phyloP scores from a whole-genome alignment of 1,284 basidiomycete species.

The Puccinia novopanici region DNA sequence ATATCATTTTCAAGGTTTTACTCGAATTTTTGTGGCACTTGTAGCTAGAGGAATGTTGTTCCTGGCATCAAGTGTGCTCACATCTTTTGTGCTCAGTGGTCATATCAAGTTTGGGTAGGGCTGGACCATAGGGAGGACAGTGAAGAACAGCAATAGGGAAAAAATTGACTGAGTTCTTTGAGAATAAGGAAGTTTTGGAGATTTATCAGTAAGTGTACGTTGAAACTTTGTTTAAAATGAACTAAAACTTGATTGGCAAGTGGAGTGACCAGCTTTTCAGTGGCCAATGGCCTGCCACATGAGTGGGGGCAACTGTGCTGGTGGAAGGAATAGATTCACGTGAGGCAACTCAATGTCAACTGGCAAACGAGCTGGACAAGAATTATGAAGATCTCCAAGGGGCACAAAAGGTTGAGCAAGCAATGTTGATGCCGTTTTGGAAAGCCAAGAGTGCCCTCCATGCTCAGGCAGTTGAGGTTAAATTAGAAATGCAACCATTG shows the following conservation, averaged over 20 bases:
- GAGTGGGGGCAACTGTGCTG: background rate
- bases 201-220: background rate
- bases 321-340: background rate
- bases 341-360: background rate
- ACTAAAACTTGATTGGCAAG: background rate
- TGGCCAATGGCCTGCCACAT: background rate
- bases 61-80: too few species aligned
- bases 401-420: background rate
- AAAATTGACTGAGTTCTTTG: background rate
- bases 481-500: background rate
- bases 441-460: background rate
- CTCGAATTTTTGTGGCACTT: too few species aligned
- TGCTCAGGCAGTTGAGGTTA: background rate
- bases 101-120: background rate
- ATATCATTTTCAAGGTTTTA: too few species aligned
- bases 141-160: background rate
- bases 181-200: background rate
- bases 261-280: background rate
- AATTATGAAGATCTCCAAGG: background rate
- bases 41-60: too few species aligned
- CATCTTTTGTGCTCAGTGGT: conserved; percentile 3
- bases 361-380: background rate
- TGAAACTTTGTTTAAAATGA: background rate
- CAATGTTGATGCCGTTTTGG: background rate
- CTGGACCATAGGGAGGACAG: background rate